phyloP scores from a whole-genome alignment of 2,329 filamentous ascomycete genomes.

The Eutypella sp. region DNA sequence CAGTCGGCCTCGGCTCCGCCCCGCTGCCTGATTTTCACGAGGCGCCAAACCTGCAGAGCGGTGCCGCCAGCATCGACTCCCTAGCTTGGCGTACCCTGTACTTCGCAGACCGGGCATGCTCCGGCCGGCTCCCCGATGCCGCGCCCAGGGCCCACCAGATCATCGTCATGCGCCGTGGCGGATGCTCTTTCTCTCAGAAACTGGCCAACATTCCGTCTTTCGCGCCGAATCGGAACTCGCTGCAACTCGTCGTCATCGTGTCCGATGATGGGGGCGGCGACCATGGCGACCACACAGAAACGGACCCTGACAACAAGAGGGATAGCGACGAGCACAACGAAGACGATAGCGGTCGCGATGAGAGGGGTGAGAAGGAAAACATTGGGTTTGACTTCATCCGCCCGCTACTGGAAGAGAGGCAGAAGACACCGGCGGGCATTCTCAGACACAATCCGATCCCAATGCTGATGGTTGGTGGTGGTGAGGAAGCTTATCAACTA shows the following conservation, averaged over 20 bases:
- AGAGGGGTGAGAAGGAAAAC: conserved; percentile 23
- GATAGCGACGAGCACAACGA: conserved; percentile 19
- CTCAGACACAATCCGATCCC: conserved; percentile 67
- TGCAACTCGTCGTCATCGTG: conserved; percentile 81
- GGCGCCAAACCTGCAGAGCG: conserved; percentile 39
- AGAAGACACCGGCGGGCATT: conserved; percentile 66
- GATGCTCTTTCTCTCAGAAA: conserved; percentile 81
- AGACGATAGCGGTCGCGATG: conserved; percentile 17
- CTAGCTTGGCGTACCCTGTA: conserved; percentile 69
- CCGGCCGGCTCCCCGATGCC: conserved; percentile 46
- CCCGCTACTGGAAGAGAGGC: conserved; percentile 71
- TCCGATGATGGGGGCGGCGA: conserved; percentile 34
- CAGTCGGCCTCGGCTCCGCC: conserved; percentile 55
- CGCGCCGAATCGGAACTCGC: conserved; percentile 50
- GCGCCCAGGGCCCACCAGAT: conserved; percentile 61
- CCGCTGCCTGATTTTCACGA: conserved; percentile 63
- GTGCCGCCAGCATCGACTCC: conserved; percentile 28
- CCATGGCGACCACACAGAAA: conserved; percentile 33
- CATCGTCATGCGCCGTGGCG: conserved; percentile 75
- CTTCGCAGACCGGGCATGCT: conserved; percentile 66
- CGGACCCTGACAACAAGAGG: conserved; percentile 26
- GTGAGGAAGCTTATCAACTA: conserved; percentile 58
- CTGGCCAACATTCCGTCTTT: conserved; percentile 79
- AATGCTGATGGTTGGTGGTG: conserved; percentile 78
- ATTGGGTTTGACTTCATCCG: conserved; percentile 33